Evolutionary conservation across 1,139 yeast genomes (phyloP), one percentile per base, ranked within the genome.

Genomic region (Diutina sp.): DNA sequence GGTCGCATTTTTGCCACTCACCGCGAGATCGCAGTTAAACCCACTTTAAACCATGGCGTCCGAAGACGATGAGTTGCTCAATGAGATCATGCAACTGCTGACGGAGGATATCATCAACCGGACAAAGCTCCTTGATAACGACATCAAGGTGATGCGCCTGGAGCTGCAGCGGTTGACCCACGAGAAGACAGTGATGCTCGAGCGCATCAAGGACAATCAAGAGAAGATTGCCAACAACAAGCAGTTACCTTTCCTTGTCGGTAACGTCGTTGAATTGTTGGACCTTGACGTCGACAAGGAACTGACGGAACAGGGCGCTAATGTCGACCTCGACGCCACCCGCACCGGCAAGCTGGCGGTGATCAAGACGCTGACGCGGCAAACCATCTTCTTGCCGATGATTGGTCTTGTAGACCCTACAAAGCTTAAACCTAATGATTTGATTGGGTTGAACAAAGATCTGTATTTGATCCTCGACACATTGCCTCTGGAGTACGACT

Each of bases 271-370:
- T 30, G 99, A 95, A 71, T 76, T 95, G 60, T 79, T 95, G 67
- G 96, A 93, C 66, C 80, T 93, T 71, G 86, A 85, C 62, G 91
- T 87, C 12, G 95, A 90, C 61, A 93, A 87, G 62, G 97, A 89
- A 63, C 89, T 91, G 12, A 77, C 79, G 41, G 93, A 88, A 62
- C 97, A 93, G 69, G 99, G 98, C 44, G 97, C 98, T 57, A 93
- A 91, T 67, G 88, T 90, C 55, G 98, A 95, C 69, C 77, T 89
- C 62, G 97, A 95, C 66, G 90, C 97, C 57, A 82, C 96, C 12
- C 83, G 97, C 62, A 81, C 84, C 51, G 99, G 99, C n/a, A 90
- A 93, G 71, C 90, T 96, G 12, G 99, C 99, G 0, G 99, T 95
- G 38, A 89, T 95, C 62, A 93, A 95, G 73, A 95, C 99, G 0